A percentile compares a stretch with the other conserved stretches of the same genome.
Evolutionary conservation across 2,329 filamentous ascomycete species (phyloP).

Genomic region (Aspergillus nomiae): DNA sequence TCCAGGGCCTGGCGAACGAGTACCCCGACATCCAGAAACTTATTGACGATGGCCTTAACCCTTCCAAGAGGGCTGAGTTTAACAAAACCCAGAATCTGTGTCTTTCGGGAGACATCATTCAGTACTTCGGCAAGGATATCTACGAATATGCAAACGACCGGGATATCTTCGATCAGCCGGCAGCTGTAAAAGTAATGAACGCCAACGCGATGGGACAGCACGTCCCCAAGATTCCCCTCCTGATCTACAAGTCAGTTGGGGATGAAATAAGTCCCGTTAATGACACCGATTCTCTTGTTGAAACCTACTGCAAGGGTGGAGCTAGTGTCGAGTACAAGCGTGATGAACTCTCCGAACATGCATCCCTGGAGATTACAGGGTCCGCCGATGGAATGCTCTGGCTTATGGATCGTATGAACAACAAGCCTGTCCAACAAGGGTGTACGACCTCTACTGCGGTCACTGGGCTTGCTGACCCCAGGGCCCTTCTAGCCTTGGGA

Average conservation of each 20-base stretch:
- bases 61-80: slow-evolving; percentile 22
- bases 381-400: slow-evolving; percentile 34
- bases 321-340: slow-evolving; percentile 49
- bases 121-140: slow-evolving; percentile 24
- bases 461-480: slow-evolving; percentile 18
- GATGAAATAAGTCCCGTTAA: slow-evolving; percentile 50
- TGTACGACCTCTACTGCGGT: slow-evolving; percentile 18
- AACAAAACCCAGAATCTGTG: slow-evolving; percentile 24
- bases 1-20: slow-evolving; percentile 30
- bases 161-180: slow-evolving; percentile 18
- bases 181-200: slow-evolving; percentile 17
- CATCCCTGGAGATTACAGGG: slow-evolving; percentile 37
- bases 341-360: slow-evolving; percentile 48
- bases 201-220: slow-evolving; percentile 40
- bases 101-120: slow-evolving; percentile 20
- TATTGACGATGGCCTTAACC: slow-evolving; percentile 19
- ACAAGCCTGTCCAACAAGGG: slow-evolving; percentile 9
- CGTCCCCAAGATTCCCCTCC: slow-evolving; percentile 51
- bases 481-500: slow-evolving; percentile 11
- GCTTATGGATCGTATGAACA: slow-evolving; percentile 27
- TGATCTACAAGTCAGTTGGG: slow-evolving; percentile 53
- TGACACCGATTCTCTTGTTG: slow-evolving; percentile 49
- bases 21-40: slow-evolving; percentile 24
- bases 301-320: slow-evolving; percentile 44
- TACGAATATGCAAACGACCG: slow-evolving; percentile 23